Evolutionary conservation across 768 basidiomycete genomes (phyloP).

Genomic region (Cytidiella melzeri): DNA sequence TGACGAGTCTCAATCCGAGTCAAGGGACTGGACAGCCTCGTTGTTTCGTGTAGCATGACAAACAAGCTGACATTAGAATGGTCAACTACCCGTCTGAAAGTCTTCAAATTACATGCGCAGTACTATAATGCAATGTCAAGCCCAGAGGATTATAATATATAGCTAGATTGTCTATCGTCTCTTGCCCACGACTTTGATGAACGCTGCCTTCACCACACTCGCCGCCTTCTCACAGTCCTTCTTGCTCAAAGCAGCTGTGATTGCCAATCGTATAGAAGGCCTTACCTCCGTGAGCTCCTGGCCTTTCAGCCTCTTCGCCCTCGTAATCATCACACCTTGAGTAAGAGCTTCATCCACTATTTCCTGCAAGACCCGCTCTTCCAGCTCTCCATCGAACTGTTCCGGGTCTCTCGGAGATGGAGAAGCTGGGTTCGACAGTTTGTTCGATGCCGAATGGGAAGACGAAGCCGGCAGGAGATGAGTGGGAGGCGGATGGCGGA

Average conservation of each 20-base stretch:
- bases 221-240: conserved; percentile 93
- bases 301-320: conserved; percentile 72
- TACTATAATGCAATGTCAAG: conserved; percentile 3
- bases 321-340: conserved; percentile 82
- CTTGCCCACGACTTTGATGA: conserved; percentile 68
- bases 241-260: conserved; percentile 72
- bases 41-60: no score
- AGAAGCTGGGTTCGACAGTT: conserved; percentile 46
- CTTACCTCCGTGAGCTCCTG: conserved; percentile 80
- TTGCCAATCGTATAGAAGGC: conserved; percentile 81
- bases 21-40: no score
- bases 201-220: conserved; percentile 60
- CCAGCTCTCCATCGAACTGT: conserved; percentile 50
- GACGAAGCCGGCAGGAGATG: conserved; percentile 21
- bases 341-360: conserved; percentile 82
- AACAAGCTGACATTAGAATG: neutral
- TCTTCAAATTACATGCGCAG: neutral
- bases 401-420: conserved; percentile 40
- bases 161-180: conserved; percentile 33
- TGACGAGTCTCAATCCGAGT: neutral
- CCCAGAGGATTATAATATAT: neutral
- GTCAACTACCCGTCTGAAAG: neutral
- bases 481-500: conserved; percentile 35
- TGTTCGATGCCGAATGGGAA: conserved; percentile 21
- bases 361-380: conserved; percentile 83